Base-by-base conservation (phyloP, 805 yeast genomes). In the Nakazawaea wyomingensis region DNA sequence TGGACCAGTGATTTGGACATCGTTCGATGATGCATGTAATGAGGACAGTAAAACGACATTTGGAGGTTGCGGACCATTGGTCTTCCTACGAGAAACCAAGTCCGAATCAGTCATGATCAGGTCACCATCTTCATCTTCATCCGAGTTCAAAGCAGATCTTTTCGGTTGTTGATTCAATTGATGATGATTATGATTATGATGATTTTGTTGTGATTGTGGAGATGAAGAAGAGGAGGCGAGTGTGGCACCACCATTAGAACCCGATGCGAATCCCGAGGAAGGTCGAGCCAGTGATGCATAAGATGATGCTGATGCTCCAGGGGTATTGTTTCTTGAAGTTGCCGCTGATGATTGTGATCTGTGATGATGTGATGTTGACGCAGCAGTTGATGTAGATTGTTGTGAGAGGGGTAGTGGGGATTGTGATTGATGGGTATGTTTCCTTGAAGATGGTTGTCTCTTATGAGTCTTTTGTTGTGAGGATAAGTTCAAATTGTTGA, bases 11-110 rank as follows among this genome's bases (percentile, higher is more conserved):
- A 36, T 36, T 17, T 33, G 34, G 6, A 41, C 39, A 13, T 33
- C 38, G 8, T 26, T 10, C 10, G 43, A 24, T 13, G 35, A 21
- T 6, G 44, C 39, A 21, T 20, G 34, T 19, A 36, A 5, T 19
- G 45, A 42, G 4, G 46, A 43, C 42, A 37, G 42, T 17, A 43
- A 24, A 21, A 43, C 46, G 17, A 40, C 18, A 28, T 40, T 40
- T n/a, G 39, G 38, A 4, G 43, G 43, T n/a, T 29, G 33, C 10
- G 18, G n/a, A n/a, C n/a, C 14, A 14, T 30, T 29, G 8, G 36
- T 9, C 5, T 22, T 11, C 7, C 8, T 24, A 11, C 11, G 11
- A 24, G 34, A 17, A 6, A 38, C 29, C 30, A 30, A 10, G 9
- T 38, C 41, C n/a, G 29, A 20, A 24, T 30, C 29, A 4, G 35